phyloP scores from a whole-genome alignment of 345 rosid genomes.

The Microcos paniculata region DNA sequence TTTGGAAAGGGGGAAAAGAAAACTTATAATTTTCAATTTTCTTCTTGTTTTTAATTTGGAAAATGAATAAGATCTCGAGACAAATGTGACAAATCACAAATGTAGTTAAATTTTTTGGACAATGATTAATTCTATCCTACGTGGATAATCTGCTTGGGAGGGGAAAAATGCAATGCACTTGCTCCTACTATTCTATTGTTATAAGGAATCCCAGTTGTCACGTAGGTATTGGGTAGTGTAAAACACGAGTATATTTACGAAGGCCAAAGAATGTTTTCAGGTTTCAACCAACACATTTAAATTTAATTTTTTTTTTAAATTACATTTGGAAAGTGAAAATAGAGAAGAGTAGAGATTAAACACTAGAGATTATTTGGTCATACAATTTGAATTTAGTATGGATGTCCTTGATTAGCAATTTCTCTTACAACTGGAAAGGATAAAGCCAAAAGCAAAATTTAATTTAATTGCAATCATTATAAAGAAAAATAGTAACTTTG shows the following conservation, averaged over 20 bases:
- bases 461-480: not conserved
- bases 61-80: slow-evolving; percentile 4
- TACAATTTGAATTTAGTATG: no score
- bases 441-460: no score
- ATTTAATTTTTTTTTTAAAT: no score
- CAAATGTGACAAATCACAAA: not conserved
- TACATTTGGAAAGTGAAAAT: no score
- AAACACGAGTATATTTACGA: not conserved
- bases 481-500: not conserved
- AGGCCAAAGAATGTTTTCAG: no score
- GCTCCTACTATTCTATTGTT: not conserved
- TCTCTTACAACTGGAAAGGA: no score
- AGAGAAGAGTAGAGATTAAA: no score
- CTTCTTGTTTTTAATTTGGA: not conserved
- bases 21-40: not conserved
- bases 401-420: no score
- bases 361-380: no score
- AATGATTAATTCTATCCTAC: not conserved
- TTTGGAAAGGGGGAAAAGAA: not conserved
- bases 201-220: not conserved
- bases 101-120: not conserved
- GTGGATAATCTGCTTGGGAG: not conserved
- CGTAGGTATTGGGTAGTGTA: not conserved
- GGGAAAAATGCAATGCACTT: not conserved
- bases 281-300: no score